Evolutionary conservation across 1,284 basidiomycete genomes (phyloP).

Genomic region (Omphalotus olearius): DNA sequence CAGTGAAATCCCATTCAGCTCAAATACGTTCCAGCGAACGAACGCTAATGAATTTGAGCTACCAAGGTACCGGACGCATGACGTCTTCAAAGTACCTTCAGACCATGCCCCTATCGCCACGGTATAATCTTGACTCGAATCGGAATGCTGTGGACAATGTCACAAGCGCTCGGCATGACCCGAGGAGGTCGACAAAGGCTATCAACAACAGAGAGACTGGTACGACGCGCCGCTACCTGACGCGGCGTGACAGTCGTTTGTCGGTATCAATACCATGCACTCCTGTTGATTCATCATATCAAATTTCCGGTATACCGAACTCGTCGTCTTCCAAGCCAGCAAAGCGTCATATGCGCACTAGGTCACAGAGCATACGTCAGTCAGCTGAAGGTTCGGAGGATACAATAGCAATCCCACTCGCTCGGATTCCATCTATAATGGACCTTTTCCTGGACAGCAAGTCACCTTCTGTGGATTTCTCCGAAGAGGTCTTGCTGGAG

Average conservation of each 20-base stretch:
- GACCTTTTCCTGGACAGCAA: slow-evolving; percentile 35
- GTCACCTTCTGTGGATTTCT: slow-evolving; percentile 20
- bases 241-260: too few species aligned
- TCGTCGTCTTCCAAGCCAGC: too few species aligned
- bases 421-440: slow-evolving; percentile 28
- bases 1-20: not conserved
- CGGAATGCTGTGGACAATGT: not conserved
- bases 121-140: not conserved
- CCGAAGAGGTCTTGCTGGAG: slow-evolving; percentile 21
- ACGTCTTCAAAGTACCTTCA: not conserved
- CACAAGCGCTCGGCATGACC: not conserved
- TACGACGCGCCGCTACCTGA: too few species aligned
- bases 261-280: too few species aligned
- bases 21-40: not conserved
- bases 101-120: not conserved
- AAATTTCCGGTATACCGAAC: too few species aligned
- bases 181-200: not conserved
- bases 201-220: too few species aligned
- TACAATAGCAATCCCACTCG: not conserved
- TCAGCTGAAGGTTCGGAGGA: not conserved
- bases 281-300: too few species aligned
- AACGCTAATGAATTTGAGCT: not conserved
- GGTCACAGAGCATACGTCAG: slow-evolving; percentile 7
- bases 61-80: not conserved
- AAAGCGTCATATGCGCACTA: slow-evolving; percentile 2